Evolutionary conservation across 805 yeast genomes (phyloP), one percentile per base, ranked within the genome.

Genomic region (Metschnikowia baotianmanensis): DNA sequence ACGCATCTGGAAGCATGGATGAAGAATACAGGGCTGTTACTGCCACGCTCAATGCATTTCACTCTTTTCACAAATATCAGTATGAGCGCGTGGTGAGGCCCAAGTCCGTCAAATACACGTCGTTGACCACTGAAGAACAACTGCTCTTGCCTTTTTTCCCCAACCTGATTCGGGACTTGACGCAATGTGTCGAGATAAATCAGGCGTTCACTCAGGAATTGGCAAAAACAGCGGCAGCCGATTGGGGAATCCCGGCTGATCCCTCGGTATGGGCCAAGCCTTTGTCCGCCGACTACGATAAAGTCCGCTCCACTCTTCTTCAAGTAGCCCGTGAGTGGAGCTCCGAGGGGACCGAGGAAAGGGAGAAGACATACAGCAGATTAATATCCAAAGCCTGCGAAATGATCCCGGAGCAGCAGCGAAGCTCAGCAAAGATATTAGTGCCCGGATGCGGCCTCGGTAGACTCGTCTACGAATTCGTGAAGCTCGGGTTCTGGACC

Each of bases 401-500:
- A 2, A 34, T 59, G 8, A 76, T 53, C 46, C 79, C 80, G 0
- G 61, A 60, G 17, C 46, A 43, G 1, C 36, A 42, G 0, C 56
- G 83, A 21, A 70, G 60, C 15, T 36, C 67, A 11, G 45, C 71
- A 10, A 67, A 72, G 27, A 64, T 81, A 0, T 58, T 82, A 12
- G 75, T 77, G 3, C 86, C 86, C 0, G 87, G 87, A 1, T 74
- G 82, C 40, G 86, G 86, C 0, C 61, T 80, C 24, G 86, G 84
- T 0, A 57, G 86, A 36, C 54, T 80, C 38, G 80, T 78, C 23
- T 61, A 72, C 35, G 86, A 81, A 37, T 61, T 79, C 42, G 81
- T 78, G 2, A 58, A 48, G 37, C 47, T 66, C 38, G 86, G 86
- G 4, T 81, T 77, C 52, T 60, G 70, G 63, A 70, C 77, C n/a